Base-by-base conservation (phyloP, 2,329 filamentous ascomycete species). In the Juglanconis juglandina region DNA sequence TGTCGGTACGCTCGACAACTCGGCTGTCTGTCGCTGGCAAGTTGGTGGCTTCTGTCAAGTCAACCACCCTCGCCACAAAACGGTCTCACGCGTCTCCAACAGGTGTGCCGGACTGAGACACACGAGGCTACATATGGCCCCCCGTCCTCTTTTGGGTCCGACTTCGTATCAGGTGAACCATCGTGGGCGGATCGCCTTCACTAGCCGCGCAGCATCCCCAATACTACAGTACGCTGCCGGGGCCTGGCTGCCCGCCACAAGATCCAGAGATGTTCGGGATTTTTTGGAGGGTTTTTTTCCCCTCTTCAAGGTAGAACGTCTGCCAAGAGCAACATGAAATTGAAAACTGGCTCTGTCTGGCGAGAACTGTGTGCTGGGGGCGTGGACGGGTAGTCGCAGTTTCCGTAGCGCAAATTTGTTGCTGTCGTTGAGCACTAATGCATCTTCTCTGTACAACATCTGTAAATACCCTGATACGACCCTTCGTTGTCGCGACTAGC, bases 371-470 rank as follows among this genome's bases (percentile, higher is more conserved):
- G 57, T 51, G 39, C 42, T 51, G 58, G 59, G 58, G 33, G 30
- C n/a, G 39, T 41, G 30, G 49, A 30, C 39, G 53, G 50, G 42
- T 44, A 41, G 58, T 39, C 54, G 47, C 44, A 58, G 51, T 4
- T 52, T 48, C 41, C 58, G 37, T 46, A 47, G 47, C 44, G 41
- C 47, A 42, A 30, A 54, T 47, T 55, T 46, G 41, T 49, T 54
- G 50, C 46, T 50, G n/a, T 58, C 46, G 44, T 35, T 30, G 48
- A 44, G 37, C 58, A 60, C 61, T 61, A 58, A 58, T 42, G 32
- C 39, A 42, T 42, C 32, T 52, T 51, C 37, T 46, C 42, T 52
- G 54, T 61, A 32, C 33, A 49, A 55, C 54, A 34, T 50, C 32
- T 41, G 42, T n/a, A 41, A 41, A 30, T 50, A 54, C 32, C 46